phyloP scores from a whole-genome alignment of 2,329 filamentous ascomycete species.

The Apiospora arundinis region DNA sequence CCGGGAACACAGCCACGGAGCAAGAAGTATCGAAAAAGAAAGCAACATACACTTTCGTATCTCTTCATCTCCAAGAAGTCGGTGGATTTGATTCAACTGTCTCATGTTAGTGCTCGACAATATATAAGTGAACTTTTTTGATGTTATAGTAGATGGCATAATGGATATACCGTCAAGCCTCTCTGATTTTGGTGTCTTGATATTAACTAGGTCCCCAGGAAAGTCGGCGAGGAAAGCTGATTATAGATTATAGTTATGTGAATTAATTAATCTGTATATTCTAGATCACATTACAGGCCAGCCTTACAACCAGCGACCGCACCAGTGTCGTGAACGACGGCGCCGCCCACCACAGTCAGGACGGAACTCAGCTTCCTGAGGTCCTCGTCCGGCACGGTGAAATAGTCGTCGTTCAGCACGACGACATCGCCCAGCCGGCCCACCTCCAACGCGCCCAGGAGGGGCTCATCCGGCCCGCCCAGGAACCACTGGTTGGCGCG shows the following conservation, averaged over 20 bases:
- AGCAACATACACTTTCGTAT: too few species aligned
- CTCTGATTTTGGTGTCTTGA: too few species aligned
- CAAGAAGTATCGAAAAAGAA: too few species aligned
- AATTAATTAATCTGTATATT: background rate
- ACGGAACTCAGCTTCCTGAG: constrained; percentile 35
- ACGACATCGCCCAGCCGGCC: constrained; percentile 37
- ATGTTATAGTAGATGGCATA: too few species aligned
- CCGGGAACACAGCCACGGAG: too few species aligned
- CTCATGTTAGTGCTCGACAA: too few species aligned
- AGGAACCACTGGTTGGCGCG: constrained; percentile 38
- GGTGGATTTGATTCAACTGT: too few species aligned
- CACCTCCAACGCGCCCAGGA: constrained; percentile 35
- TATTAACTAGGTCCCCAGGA: too few species aligned
- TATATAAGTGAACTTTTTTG: too few species aligned
- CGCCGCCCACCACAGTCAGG: constrained; percentile 37
- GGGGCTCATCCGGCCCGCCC: constrained; percentile 34
- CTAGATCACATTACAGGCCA: background rate
- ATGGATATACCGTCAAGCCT: too few species aligned
- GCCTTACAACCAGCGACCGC: background rate
- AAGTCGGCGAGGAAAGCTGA: too few species aligned
- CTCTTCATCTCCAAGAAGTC: too few species aligned
- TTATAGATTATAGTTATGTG: background rate
- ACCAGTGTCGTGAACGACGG: constrained; percentile 30
- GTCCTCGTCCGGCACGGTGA: constrained; percentile 34
- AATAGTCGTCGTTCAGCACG: constrained; percentile 38